Conservation (phyloP, 169 alveolate species). For the Plasmodium cynomolgi region DNA sequence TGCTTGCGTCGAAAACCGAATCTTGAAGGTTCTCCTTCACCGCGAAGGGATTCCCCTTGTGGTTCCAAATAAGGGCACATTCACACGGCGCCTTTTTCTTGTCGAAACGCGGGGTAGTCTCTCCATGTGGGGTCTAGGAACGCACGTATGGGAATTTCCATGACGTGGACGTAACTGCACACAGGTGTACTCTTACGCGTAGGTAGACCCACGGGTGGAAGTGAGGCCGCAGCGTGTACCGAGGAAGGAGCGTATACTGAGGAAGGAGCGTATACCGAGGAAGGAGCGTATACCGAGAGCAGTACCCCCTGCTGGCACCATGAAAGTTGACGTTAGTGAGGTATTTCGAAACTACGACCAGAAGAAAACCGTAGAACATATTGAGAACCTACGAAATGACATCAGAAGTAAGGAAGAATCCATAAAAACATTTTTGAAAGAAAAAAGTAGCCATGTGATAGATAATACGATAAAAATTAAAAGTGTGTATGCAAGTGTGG, state of each 20-base stretch:
- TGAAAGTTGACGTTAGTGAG: constrained; percentile 50
- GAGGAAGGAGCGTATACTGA: too few relatives aligned
- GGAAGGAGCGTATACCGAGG: too few relatives aligned
- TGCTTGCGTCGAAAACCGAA: not conserved
- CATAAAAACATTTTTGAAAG: constrained; percentile 52
- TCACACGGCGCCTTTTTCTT: not conserved
- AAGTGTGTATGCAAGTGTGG: constrained; percentile 68
- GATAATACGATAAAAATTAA: constrained; percentile 70
- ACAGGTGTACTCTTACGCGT: not conserved
- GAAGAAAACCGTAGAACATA: constrained; percentile 19
- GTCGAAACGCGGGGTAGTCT: not conserved
- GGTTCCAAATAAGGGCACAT: not conserved
- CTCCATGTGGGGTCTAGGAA: not conserved
- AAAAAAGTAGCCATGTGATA: constrained; percentile 53
- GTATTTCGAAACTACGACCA: constrained; percentile 50
- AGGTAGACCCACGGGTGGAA: not conserved
- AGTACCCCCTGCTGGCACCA: not conserved
- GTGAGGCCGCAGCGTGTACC: not conserved
- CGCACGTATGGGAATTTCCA: not conserved
- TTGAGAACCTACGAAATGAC: constrained; percentile 17
- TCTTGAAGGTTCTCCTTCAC: not conserved
- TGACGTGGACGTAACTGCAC: not conserved
- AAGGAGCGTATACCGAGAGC: not conserved
- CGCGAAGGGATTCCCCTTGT: not conserved
- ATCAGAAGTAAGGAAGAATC: constrained; percentile 40